Conservation (phyloP, 768 basidiomycete genomes). For the Kwoniella bestiolae region DNA sequence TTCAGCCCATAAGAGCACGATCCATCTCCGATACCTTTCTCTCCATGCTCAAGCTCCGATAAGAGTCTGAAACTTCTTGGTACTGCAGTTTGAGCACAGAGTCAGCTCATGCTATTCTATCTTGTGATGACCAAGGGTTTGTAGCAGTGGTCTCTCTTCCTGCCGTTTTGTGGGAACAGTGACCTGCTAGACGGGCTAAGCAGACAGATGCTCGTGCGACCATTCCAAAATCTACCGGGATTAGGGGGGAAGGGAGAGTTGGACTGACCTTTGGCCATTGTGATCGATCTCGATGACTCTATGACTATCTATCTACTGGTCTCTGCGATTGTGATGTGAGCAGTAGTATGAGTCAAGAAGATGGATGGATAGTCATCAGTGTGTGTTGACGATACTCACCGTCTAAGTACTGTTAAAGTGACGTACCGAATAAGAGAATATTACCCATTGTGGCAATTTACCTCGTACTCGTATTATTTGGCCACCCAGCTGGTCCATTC, state of each 20-base stretch:
- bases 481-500: constrained; percentile 4
- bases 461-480: neutral
- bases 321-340: no score
- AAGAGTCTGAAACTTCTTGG: constrained; percentile 95
- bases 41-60: constrained; percentile 98
- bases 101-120: neutral
- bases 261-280: constrained; percentile 19
- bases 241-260: neutral
- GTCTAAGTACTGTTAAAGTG: no score
- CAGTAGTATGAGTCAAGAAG: neutral
- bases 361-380: no score
- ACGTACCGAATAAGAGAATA: constrained; percentile 61
- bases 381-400: no score
- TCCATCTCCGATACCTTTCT: constrained; percentile 98
- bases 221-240: constrained; percentile 41
- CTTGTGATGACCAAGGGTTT: no score
- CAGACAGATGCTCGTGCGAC: constrained; percentile 63
- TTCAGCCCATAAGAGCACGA: constrained; percentile 96
- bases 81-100: constrained; percentile 63
- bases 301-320: neutral
- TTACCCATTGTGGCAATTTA: constrained; percentile 17
- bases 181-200: no score
- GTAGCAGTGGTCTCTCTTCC: no score
- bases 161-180: no score
- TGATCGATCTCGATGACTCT: neutral